Conservation (phyloP, 768 basidiomycete genomes). For the Hygrophoropsis aurantiaca region DNA sequence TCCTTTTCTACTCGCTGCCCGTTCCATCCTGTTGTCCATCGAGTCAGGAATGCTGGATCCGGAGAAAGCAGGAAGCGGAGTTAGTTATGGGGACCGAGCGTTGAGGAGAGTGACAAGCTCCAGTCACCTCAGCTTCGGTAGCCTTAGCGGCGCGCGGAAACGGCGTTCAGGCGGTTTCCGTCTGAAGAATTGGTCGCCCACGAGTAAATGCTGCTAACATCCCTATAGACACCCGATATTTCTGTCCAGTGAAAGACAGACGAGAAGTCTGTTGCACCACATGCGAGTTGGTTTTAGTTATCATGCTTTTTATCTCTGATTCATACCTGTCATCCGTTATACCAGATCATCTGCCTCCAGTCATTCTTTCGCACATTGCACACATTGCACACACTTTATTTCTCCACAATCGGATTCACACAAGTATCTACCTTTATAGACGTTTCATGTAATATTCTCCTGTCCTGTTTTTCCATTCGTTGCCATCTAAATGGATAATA, state of each 20-base stretch:
- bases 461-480: constrained; percentile 2
- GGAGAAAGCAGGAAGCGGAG: constrained; percentile 91
- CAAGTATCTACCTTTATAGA: constrained; percentile 20
- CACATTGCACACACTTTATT: constrained; percentile 11
- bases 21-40: constrained; percentile 86
- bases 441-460: constrained; percentile 10
- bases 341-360: constrained; percentile 10
- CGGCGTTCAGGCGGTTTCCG: constrained; percentile 59
- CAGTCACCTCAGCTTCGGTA: constrained; percentile 86
- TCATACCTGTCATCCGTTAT: constrained; percentile 25
- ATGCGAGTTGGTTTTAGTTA: not conserved
- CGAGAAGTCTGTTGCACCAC: constrained; percentile 15
- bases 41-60: constrained; percentile 91
- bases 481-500: too few species aligned
- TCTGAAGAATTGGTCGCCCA: constrained; percentile 60
- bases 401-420: constrained; percentile 14
- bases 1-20: constrained; percentile 85
- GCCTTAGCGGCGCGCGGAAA: constrained; percentile 66
- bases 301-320: constrained; percentile 7
- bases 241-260: too few species aligned
- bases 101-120: constrained; percentile 88
- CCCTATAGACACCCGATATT: constrained; percentile 1
- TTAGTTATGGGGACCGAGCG: constrained; percentile 94
- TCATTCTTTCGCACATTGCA: constrained; percentile 8
- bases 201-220: constrained; percentile 64